Conservation (phyloP, 2,329 filamentous ascomycete genomes). For the Aaosphaeria arxii region DNA sequence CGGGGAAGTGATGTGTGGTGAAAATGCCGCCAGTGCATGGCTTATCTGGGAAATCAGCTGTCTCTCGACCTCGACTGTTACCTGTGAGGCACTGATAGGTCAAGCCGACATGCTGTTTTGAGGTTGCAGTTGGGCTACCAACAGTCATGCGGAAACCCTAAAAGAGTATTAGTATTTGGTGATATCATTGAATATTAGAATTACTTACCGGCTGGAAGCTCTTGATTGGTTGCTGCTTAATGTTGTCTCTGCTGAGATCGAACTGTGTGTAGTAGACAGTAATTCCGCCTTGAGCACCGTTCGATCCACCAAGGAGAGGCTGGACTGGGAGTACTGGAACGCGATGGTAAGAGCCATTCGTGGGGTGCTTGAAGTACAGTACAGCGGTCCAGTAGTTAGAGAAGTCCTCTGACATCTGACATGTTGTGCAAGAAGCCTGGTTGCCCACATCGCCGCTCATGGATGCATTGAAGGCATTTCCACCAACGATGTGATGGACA, state of each 20-base stretch:
- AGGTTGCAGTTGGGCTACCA: constrained; percentile 29
- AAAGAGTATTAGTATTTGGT: neutral
- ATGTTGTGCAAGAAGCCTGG: constrained; percentile 23
- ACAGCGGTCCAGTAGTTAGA: constrained; percentile 23
- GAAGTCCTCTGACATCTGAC: constrained; percentile 18
- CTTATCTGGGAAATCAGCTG: constrained; percentile 15
- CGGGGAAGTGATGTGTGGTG: constrained; percentile 21
- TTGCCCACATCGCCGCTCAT: constrained; percentile 21
- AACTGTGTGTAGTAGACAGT: constrained; percentile 30
- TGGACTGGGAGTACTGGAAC: constrained; percentile 19
- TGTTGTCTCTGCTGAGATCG: constrained; percentile 29
- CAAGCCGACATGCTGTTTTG: constrained; percentile 15
- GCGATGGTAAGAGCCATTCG: constrained; percentile 24
- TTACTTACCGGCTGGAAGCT: constrained; percentile 16
- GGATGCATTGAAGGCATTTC: constrained; percentile 23
- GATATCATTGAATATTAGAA: neutral
- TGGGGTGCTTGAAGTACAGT: constrained; percentile 22
- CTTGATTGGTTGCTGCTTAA: constrained; percentile 17
- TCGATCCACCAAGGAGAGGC: constrained; percentile 19
- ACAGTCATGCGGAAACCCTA: constrained; percentile 29
- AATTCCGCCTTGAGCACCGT: constrained; percentile 19
- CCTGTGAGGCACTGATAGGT: constrained; percentile 19
- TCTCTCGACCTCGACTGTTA: constrained; percentile 14
- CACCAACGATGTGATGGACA: constrained; percentile 26
- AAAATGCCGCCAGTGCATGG: constrained; percentile 24